These are phyloP conservation scores for Pythium periplocum DNA, from an alignment of 352 stramenopile genomes.

Conservation along the genomic window DNA sequence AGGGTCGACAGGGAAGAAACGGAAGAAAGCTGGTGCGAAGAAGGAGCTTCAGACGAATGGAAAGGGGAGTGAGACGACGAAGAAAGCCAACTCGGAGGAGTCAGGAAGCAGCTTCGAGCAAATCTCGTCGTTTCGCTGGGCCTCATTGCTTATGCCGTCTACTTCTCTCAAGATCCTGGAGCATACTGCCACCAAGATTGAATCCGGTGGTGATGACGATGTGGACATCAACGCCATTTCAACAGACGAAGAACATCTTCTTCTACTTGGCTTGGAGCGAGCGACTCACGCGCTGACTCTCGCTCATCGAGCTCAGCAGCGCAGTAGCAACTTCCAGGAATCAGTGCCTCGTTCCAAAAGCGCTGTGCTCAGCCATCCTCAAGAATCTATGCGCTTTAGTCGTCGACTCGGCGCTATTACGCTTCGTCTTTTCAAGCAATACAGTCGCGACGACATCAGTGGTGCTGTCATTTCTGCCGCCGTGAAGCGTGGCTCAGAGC, in stretches of 20 bases:
- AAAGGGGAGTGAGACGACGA: constrained; percentile 2
- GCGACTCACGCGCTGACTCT: too few species aligned
- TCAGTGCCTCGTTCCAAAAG: too few species aligned
- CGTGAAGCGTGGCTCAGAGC: neutral
- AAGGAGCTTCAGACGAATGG: constrained; percentile 1
- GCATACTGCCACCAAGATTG: neutral
- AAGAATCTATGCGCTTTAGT: neutral
- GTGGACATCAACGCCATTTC: too few species aligned
- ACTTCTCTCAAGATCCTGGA: constrained; percentile 11
- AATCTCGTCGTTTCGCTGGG: constrained; percentile 10
- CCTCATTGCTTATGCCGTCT: constrained; percentile 8
- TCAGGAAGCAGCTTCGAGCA: constrained; percentile 4
- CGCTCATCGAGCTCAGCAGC: too few species aligned
- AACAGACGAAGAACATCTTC: too few species aligned
- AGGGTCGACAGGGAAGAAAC: too few species aligned
- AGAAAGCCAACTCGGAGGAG: constrained; percentile 1
- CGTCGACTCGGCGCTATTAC: neutral
- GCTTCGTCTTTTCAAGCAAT: neutral
- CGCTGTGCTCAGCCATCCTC: too few species aligned
- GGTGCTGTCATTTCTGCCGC: neutral
- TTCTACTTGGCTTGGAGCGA: too few species aligned
- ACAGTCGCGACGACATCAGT: neutral
- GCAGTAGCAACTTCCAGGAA: too few species aligned
- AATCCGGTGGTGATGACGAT: too few species aligned
- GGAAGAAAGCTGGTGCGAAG: too few species aligned